Conservation (phyloP, 805 yeast species). For the Lipomyces orientalis region DNA sequence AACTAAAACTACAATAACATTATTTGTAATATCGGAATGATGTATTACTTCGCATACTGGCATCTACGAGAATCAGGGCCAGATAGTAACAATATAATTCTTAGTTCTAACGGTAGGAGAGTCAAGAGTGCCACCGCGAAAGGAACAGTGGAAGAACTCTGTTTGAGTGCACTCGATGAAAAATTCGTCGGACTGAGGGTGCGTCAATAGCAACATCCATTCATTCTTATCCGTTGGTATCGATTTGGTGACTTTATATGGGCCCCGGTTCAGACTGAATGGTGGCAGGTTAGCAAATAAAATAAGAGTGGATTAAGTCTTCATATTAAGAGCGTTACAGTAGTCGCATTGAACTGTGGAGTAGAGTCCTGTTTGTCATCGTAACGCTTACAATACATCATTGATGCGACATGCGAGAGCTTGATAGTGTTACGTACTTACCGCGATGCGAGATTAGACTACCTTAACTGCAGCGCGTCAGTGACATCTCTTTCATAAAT, state of each 20-base stretch:
- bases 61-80: background rate
- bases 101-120: background rate
- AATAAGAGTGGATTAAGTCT: background rate
- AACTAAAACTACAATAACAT: too few relatives aligned
- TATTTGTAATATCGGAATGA: too few relatives aligned
- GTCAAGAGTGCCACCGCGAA: background rate
- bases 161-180: background rate
- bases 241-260: background rate
- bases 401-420: too few relatives aligned
- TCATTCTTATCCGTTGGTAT: background rate
- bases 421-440: too few relatives aligned
- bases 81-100: background rate
- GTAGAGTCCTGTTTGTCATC: background rate
- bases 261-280: background rate
- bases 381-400: background rate
- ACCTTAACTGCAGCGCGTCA: background rate
- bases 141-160: background rate
- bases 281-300: background rate
- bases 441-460: too few relatives aligned
- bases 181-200: background rate
- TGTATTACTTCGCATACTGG: background rate
- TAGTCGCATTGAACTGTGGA: background rate
- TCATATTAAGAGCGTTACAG: background rate
- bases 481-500: background rate
- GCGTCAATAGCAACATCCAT: background rate